Evolutionary conservation across 179 eudicot genomes (phyloP).

Genomic region (Pouteria campechiana): DNA sequence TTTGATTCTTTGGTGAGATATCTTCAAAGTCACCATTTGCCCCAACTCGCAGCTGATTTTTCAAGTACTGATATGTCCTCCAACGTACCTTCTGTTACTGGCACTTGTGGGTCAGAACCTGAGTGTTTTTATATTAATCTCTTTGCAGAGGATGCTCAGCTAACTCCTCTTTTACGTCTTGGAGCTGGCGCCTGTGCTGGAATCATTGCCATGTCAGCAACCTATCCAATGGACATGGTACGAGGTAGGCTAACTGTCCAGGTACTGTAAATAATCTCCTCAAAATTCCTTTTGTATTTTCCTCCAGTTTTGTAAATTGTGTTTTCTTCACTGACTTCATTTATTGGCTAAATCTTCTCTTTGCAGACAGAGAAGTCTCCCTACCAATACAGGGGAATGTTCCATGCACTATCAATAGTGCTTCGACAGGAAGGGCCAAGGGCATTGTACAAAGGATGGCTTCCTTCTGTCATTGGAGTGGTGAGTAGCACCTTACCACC

Average conservation of each 20-base stretch:
- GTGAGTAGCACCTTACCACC: slow-evolving; percentile 28
- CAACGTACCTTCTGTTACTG: no score
- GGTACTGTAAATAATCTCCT: slow-evolving; percentile 23
- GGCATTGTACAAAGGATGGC: slow-evolving; percentile 96
- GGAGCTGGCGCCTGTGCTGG: slow-evolving; percentile 99
- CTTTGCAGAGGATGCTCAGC: slow-evolving; percentile 68
- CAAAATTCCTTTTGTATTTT: background rate
- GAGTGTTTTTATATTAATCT: background rate
- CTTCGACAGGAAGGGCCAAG: slow-evolving; percentile 88
- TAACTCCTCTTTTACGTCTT: slow-evolving; percentile 82
- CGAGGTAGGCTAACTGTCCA: slow-evolving; percentile 93
- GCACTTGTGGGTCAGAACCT: no score
- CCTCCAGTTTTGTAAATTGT: background rate
- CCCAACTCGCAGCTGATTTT: no score
- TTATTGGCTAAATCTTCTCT: slow-evolving; percentile 4
- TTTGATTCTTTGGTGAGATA: no score
- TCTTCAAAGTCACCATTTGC: no score
- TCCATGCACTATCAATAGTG: slow-evolving; percentile 78
- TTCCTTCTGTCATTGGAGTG: slow-evolving; percentile 95
- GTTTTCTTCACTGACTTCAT: background rate
- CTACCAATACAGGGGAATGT: slow-evolving; percentile 83
- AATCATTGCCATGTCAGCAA: slow-evolving; percentile 96
- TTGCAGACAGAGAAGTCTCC: slow-evolving; percentile 80
- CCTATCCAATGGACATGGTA: slow-evolving; percentile 94
- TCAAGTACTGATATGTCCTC: no score